phyloP scores from a whole-genome alignment of 805 yeast genomes.

The Henningerozyma blattae region DNA sequence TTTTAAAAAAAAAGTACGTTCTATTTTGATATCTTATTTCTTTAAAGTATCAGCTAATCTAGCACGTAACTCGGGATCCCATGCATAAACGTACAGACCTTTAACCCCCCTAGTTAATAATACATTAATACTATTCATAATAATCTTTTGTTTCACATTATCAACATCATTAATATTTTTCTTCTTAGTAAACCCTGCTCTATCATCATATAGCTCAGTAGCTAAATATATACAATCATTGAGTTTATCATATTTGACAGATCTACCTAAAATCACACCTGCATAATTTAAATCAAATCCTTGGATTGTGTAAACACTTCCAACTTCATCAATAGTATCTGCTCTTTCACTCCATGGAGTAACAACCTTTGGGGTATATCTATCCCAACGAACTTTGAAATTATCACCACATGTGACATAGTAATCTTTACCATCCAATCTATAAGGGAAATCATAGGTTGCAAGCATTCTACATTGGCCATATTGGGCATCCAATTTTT shows the following conservation, averaged over 20 bases:
- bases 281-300: constrained; percentile 38
- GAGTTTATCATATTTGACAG: constrained; percentile 28
- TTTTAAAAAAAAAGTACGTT: no score
- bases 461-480: constrained; percentile 34
- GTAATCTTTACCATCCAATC: constrained; percentile 34
- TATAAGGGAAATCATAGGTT: constrained; percentile 36
- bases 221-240: constrained; percentile 25
- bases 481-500: constrained; percentile 16
- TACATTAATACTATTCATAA: constrained; percentile 34
- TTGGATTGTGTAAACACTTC: constrained; percentile 36
- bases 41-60: constrained; percentile 16
- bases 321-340: constrained; percentile 36
- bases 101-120: constrained; percentile 34
- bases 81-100: constrained; percentile 32
- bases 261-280: constrained; percentile 34
- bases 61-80: constrained; percentile 28
- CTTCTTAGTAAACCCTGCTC: constrained; percentile 34
- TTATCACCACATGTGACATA: constrained; percentile 32
- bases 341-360: constrained; percentile 36
- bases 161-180: constrained; percentile 27
- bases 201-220: constrained; percentile 32
- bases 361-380: constrained; percentile 29
- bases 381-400: constrained; percentile 35
- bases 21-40: no score
- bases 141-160: constrained; percentile 28